Evolutionary conservation across 2,329 filamentous ascomycete species (phyloP).

Genomic region (Cladosporium phlei): DNA sequence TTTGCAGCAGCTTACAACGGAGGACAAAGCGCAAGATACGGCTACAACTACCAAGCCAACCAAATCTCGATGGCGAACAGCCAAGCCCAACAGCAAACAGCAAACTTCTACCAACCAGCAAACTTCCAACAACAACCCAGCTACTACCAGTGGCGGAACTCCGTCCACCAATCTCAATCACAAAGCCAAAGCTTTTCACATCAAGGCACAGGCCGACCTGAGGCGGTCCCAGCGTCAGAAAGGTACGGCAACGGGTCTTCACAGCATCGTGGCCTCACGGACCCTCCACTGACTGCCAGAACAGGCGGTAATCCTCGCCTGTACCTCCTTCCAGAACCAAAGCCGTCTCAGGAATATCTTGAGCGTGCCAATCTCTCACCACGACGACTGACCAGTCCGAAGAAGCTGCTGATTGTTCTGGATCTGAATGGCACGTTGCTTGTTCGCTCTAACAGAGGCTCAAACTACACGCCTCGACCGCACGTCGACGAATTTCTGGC

Average conservation of each 20-base stretch:
- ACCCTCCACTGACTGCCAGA: not conserved
- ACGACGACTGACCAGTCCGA: conserved; percentile 16
- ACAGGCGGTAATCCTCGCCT: conserved; percentile 6
- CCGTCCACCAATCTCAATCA: not conserved
- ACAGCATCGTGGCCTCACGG: not conserved
- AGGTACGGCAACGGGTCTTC: conserved; percentile 4
- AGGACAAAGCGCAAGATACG: not conserved
- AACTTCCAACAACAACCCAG: not conserved
- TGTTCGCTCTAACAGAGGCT: conserved; percentile 49
- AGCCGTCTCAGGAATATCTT: conserved; percentile 21
- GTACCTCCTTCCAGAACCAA: conserved; percentile 20
- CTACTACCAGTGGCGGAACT: not conserved
- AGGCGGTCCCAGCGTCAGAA: not conserved
- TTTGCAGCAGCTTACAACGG: not conserved
- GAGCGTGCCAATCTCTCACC: conserved; percentile 15
- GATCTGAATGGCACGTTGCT: conserved; percentile 93
- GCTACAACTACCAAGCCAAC: conserved; percentile 1
- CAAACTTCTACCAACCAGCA: not conserved
- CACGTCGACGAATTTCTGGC: conserved; percentile 64
- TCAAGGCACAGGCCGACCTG: not conserved
- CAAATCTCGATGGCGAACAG: conserved; percentile 6
- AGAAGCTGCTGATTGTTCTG: conserved; percentile 68
- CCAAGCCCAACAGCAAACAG: conserved; percentile 10
- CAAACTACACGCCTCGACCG: conserved; percentile 52
- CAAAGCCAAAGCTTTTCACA: not conserved